A percentile compares a stretch with the other conserved stretches of the same genome.
These are phyloP conservation scores for Peniophora sp. DNA, from an alignment of 1,284 basidiomycete genomes.

Conservation along the genomic window DNA sequence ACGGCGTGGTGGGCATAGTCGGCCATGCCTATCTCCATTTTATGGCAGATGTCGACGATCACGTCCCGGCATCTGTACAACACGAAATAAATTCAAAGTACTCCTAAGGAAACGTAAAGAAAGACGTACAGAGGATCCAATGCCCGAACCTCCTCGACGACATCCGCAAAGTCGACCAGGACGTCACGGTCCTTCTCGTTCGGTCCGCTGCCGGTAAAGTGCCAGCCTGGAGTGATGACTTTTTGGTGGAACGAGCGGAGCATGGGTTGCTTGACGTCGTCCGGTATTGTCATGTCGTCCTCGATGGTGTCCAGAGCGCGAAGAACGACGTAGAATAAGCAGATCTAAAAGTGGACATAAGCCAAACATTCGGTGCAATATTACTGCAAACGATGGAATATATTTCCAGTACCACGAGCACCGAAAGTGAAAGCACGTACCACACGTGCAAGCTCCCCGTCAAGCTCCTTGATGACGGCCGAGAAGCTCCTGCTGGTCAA, in stretches of 20 bases:
- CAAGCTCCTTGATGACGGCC: constrained; percentile 93
- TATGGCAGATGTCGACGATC: constrained; percentile 76
- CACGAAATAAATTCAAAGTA: not conserved
- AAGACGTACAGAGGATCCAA: constrained; percentile 55
- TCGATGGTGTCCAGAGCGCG: constrained; percentile 94
- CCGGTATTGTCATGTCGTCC: constrained; percentile 95
- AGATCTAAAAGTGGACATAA: constrained; percentile 51
- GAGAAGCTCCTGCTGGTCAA: constrained; percentile 86
- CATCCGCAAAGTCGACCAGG: constrained; percentile 79
- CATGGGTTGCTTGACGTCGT: constrained; percentile 81
- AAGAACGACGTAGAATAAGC: constrained; percentile 93
- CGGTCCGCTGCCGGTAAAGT: constrained; percentile 54
- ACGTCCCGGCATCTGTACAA: constrained; percentile 65
- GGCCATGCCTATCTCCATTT: constrained; percentile 96
- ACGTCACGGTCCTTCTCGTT: constrained; percentile 89
- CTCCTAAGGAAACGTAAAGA: constrained; percentile 1
- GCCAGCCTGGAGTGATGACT: constrained; percentile 84
- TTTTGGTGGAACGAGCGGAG: constrained; percentile 82
- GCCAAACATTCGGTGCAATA: not conserved
- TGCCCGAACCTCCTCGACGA: constrained; percentile 77
- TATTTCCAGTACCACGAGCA: too few species aligned
- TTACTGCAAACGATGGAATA: not conserved
- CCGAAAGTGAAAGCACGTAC: constrained; percentile 45
- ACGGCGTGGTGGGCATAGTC: constrained; percentile 85
- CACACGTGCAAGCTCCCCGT: constrained; percentile 88